These are phyloP conservation scores for Epichloe glyceriae DNA, from an alignment of 2,329 filamentous ascomycete genomes.

Conservation along the genomic window DNA sequence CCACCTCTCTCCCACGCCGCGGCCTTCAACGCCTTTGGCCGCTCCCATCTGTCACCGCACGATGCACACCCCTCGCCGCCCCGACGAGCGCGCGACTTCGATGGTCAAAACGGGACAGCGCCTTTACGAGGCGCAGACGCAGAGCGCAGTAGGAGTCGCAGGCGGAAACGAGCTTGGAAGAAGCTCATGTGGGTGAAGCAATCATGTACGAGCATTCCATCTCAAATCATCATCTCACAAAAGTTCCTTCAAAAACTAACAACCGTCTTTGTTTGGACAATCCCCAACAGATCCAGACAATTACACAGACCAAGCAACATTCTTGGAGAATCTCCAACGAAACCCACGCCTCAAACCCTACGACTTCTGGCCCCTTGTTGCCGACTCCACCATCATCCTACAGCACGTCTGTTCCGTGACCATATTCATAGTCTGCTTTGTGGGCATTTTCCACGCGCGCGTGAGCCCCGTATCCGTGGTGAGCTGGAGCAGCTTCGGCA, in stretches of 20 bases:
- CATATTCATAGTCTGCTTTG: slow-evolving; percentile 89
- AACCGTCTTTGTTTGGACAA: not conserved
- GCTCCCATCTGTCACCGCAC: slow-evolving; percentile 65
- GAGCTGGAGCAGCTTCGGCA: slow-evolving; percentile 69
- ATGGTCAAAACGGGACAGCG: slow-evolving; percentile 21
- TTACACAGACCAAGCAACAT: slow-evolving; percentile 93
- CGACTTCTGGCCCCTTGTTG: slow-evolving; percentile 94
- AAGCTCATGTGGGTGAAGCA: slow-evolving; percentile 98
- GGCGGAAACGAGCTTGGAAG: slow-evolving; percentile 70
- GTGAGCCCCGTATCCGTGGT: slow-evolving; percentile 86
- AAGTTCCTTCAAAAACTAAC: not conserved
- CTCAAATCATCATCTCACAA: not conserved
- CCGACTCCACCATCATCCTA: slow-evolving; percentile 90
- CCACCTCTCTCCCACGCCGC: slow-evolving; percentile 18
- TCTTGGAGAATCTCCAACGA: slow-evolving; percentile 87
- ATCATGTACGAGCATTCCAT: slow-evolving; percentile 47
- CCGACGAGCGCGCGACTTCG: slow-evolving; percentile 27
- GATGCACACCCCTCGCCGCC: slow-evolving; percentile 67
- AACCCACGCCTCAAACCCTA: slow-evolving; percentile 91
- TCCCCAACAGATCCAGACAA: slow-evolving; percentile 74
- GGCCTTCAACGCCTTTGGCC: slow-evolving; percentile 30
- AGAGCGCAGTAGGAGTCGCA: slow-evolving; percentile 51
- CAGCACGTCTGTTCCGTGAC: slow-evolving; percentile 93
- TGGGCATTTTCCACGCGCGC: slow-evolving; percentile 74
- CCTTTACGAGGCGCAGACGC: slow-evolving; percentile 32